Evolutionary conservation across 2,329 filamentous ascomycete species (phyloP).

Genomic region (Rasamsonia emersonii): DNA sequence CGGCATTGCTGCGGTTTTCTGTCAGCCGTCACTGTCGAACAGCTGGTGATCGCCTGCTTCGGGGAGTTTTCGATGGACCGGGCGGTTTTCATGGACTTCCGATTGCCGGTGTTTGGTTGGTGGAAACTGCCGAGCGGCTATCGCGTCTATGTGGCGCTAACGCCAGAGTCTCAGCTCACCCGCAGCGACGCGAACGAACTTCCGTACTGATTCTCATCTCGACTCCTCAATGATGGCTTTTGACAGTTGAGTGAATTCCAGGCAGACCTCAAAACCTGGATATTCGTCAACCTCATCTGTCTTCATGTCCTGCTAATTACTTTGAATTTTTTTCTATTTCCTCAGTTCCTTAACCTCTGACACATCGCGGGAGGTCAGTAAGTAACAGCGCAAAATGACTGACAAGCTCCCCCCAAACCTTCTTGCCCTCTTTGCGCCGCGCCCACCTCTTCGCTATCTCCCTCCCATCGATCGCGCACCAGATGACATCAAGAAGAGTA

Average conservation of each 20-base stretch:
- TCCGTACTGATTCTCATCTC: no score
- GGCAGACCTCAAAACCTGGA: conserved; percentile 7
- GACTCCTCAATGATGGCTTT: no score
- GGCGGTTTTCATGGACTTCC: neutral
- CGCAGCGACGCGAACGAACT: no score
- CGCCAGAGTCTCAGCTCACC: no score
- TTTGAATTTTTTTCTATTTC: conserved; percentile 12
- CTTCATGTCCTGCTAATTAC: conserved; percentile 9
- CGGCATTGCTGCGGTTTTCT: conserved; percentile 28
- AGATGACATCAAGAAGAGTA: conserved; percentile 67
- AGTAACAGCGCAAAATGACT: conserved; percentile 57
- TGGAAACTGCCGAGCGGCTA: conserved; percentile 1
- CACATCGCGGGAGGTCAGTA: no score
- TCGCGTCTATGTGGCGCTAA: neutral
- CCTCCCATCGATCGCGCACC: conserved; percentile 74
- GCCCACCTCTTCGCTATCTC: conserved; percentile 83
- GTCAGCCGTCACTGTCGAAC: no score
- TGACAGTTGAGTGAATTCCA: neutral
- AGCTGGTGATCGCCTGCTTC: neutral
- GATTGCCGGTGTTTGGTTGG: neutral
- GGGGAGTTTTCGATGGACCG: neutral
- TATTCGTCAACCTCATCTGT: conserved; percentile 10
- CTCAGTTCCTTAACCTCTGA: conserved; percentile 14
- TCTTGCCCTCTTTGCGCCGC: conserved; percentile 87
- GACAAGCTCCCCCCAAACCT: conserved; percentile 92